These are phyloP conservation scores for Rhizopogon vulgaris DNA, from an alignment of 768 basidiomycete species.

Conservation along the genomic window DNA sequence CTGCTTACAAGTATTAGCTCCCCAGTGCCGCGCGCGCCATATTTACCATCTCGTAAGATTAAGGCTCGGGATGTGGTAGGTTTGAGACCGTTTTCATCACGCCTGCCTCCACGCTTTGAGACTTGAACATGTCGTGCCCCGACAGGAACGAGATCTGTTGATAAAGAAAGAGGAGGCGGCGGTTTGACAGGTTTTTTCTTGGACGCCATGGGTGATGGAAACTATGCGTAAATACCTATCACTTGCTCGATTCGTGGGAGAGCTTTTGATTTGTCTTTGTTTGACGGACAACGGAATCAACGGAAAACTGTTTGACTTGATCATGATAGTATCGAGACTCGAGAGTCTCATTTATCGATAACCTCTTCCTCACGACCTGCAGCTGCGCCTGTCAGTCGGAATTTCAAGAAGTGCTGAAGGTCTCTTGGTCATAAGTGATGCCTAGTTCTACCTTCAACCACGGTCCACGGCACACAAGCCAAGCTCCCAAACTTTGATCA, in stretches of 20 bases:
- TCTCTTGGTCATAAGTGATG: too few species aligned
- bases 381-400: too few species aligned
- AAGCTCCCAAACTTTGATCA: too few species aligned
- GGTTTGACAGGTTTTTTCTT: constrained; percentile 24
- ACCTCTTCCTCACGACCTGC: too few species aligned
- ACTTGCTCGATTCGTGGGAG: not conserved
- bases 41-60: constrained; percentile 67
- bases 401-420: too few species aligned
- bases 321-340: too few species aligned
- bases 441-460: too few species aligned
- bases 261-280: not conserved
- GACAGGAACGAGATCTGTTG: constrained; percentile 43
- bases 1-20: constrained; percentile 53
- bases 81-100: constrained; percentile 44
- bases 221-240: not conserved
- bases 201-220: constrained; percentile 8
- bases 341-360: too few species aligned
- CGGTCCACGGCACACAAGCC: too few species aligned
- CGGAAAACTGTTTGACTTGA: too few species aligned
- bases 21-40: constrained; percentile 66
- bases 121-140: constrained; percentile 48
- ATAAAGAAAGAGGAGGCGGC: constrained; percentile 9
- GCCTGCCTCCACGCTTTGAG: constrained; percentile 28
- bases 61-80: constrained; percentile 71
- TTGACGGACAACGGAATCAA: too few species aligned